A percentile compares a stretch with the other conserved stretches of the same genome.
Conservation (phyloP, 2,329 filamentous ascomycete genomes). For the Tolypocladium endophyticum region DNA sequence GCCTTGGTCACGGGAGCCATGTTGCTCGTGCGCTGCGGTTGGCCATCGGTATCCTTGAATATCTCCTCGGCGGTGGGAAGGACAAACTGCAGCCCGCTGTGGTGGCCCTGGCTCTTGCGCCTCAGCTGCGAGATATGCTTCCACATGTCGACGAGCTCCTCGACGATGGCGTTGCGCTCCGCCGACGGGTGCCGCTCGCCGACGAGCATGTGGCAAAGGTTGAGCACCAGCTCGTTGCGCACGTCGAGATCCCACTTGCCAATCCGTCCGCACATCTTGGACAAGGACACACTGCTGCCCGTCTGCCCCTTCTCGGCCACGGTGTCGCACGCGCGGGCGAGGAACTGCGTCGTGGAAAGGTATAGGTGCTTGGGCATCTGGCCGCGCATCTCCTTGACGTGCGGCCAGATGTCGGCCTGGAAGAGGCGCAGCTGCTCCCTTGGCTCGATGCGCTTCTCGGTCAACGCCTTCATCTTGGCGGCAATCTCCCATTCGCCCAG, state of each 20-base stretch:
- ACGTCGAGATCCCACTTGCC: conserved; percentile 15
- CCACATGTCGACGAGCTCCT: conserved; percentile 24
- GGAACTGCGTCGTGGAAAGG: conserved; percentile 9
- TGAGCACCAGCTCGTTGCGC: conserved; percentile 20
- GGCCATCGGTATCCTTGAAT: conserved; percentile 3
- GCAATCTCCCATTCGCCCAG: conserved; percentile 18
- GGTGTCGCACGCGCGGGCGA: conserved; percentile 8
- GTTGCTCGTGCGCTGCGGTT: background rate
- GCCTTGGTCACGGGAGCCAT: conserved; percentile 9
- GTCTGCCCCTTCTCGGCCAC: conserved; percentile 8
- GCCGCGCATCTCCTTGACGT: conserved; percentile 14
- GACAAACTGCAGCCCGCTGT: conserved; percentile 13
- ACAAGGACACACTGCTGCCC: conserved; percentile 13
- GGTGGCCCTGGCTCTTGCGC: conserved; percentile 13
- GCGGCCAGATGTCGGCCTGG: conserved; percentile 18
- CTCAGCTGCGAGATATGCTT: conserved; percentile 24
- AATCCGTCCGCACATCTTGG: conserved; percentile 12
- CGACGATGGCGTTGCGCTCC: conserved; percentile 9
- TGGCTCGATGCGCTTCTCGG: conserved; percentile 3
- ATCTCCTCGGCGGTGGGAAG: conserved; percentile 19
- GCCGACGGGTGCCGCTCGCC: conserved; percentile 5
- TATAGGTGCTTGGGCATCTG: conserved; percentile 18
- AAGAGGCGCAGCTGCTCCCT: conserved; percentile 14
- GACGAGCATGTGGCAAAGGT: conserved; percentile 16
- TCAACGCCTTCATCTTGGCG: conserved; percentile 16